phyloP scores from a whole-genome alignment of 768 basidiomycete species.

The Coprinopsis strossmayeri region DNA sequence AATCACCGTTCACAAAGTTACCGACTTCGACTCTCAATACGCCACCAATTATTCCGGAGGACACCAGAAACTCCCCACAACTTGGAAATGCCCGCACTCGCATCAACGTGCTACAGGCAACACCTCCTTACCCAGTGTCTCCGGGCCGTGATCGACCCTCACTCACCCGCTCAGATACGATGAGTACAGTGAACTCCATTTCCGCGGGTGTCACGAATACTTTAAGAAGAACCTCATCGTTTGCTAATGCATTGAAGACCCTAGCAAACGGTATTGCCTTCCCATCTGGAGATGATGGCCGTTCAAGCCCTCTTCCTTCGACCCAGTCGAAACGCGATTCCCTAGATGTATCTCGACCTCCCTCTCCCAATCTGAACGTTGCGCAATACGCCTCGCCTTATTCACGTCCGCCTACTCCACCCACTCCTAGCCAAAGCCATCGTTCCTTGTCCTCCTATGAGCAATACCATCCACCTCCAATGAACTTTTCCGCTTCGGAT shows the following conservation, averaged over 20 bases:
- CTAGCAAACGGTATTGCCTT: slow-evolving; percentile 69
- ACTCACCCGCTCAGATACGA: slow-evolving; percentile 53
- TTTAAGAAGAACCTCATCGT: slow-evolving; percentile 71
- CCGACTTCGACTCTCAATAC: slow-evolving; percentile 57
- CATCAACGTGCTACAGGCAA: slow-evolving; percentile 34
- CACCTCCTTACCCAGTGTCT: slow-evolving; percentile 38
- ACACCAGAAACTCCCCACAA: slow-evolving; percentile 28
- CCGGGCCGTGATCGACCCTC: slow-evolving; percentile 38
- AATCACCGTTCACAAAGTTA: slow-evolving; percentile 79
- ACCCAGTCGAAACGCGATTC: slow-evolving; percentile 20
- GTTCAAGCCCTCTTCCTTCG: slow-evolving; percentile 25
- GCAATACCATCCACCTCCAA: slow-evolving; percentile 22
- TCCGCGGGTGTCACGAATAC: slow-evolving; percentile 62
- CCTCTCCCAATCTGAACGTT: slow-evolving; percentile 72
- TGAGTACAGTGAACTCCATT: slow-evolving; percentile 52
- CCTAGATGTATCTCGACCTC: slow-evolving; percentile 54
- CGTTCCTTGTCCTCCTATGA: slow-evolving; percentile 23
- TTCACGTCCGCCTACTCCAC: slow-evolving; percentile 45
- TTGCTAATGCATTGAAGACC: slow-evolving; percentile 68
- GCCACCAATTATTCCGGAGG: slow-evolving; percentile 38
- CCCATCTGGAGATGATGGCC: slow-evolving; percentile 53
- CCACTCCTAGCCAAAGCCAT: slow-evolving; percentile 18
- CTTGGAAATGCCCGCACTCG: slow-evolving; percentile 36
- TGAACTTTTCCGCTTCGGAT: slow-evolving; percentile 63
- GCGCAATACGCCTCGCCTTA: slow-evolving; percentile 78